Percentiles rank a stretch among this genome's conserved stretches.
These are phyloP conservation scores for Candolleomyces eurysporus DNA, from an alignment of 768 basidiomycete genomes.

Conservation along the genomic window DNA sequence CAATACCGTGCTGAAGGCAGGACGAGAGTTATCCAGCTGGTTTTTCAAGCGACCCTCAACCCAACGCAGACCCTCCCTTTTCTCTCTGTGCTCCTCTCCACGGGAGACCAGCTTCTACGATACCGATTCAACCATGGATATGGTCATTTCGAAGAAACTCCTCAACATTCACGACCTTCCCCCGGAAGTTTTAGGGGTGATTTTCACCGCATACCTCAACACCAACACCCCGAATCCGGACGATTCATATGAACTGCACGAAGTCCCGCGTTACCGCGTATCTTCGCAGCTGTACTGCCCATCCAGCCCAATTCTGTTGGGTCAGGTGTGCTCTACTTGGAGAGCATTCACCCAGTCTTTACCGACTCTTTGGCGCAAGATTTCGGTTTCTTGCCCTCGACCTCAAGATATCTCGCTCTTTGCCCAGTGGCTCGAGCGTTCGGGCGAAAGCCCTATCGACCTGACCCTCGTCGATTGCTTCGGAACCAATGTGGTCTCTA, in stretches of 20 bases:
- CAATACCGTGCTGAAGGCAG: background rate
- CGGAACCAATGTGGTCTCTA: background rate
- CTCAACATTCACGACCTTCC: background rate
- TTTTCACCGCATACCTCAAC: background rate
- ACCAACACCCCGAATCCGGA: background rate
- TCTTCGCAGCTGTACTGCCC: too few relatives aligned
- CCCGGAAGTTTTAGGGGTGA: background rate
- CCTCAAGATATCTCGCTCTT: background rate
- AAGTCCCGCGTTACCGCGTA: too few relatives aligned
- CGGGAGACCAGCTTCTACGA: too few relatives aligned
- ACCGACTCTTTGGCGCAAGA: constrained; percentile 26
- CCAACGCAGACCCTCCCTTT: background rate
- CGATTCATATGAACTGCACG: too few relatives aligned
- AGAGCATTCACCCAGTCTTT: constrained; percentile 23
- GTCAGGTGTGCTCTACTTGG: constrained; percentile 26
- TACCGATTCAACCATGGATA: too few relatives aligned
- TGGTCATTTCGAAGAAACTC: too few relatives aligned
- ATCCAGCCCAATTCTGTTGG: constrained; percentile 21
- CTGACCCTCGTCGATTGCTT: background rate
- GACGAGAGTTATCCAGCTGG: background rate
- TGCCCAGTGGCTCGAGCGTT: background rate
- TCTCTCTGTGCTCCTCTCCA: too few relatives aligned
- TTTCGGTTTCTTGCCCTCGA: constrained; percentile 20
- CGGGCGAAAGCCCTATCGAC: background rate
- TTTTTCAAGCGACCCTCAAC: background rate